These are phyloP conservation scores for Cladophialophora carrionii DNA, from an alignment of 2,329 filamentous ascomycete genomes.

Conservation along the genomic window DNA sequence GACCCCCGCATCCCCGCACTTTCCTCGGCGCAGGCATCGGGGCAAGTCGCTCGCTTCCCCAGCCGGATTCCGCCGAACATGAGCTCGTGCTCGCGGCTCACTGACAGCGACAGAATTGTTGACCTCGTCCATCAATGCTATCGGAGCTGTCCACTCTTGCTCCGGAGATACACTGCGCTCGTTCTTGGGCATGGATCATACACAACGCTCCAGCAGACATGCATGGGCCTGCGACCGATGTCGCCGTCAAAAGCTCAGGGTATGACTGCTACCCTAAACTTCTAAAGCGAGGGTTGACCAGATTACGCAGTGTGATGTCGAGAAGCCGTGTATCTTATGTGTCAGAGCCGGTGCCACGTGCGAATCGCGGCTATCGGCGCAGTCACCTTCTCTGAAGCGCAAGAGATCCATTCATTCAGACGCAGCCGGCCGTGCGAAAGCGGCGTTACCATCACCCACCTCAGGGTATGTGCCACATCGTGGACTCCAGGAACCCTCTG, in stretches of 20 bases:
- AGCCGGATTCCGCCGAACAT: slow-evolving; percentile 2
- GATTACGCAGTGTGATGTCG: slow-evolving; percentile 20
- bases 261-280: neutral
- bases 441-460: neutral
- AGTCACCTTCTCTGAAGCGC: slow-evolving; percentile 17
- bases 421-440: neutral
- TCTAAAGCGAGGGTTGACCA: neutral
- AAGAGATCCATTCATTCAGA: slow-evolving; percentile 19
- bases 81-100: neutral
- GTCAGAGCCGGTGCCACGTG: slow-evolving; percentile 22
- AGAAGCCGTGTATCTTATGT: slow-evolving; percentile 25
- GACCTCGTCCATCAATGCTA: neutral
- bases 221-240: slow-evolving; percentile 21
- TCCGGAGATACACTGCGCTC: neutral
- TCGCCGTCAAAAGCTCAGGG: slow-evolving; percentile 22
- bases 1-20: too few relatives aligned
- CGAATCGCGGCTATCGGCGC: slow-evolving; percentile 8
- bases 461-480: slow-evolving; percentile 6
- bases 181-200: slow-evolving; percentile 12
- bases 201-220: slow-evolving; percentile 16
- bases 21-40: neutral
- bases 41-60: neutral
- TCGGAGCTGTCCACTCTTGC: neutral
- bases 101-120: neutral
- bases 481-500: neutral